A percentile compares a stretch with the other conserved stretches of the same genome.
These are phyloP conservation scores for Ophiostoma novo-ulmi DNA, from an alignment of 2,329 filamentous ascomycete species.

Conservation along the genomic window DNA sequence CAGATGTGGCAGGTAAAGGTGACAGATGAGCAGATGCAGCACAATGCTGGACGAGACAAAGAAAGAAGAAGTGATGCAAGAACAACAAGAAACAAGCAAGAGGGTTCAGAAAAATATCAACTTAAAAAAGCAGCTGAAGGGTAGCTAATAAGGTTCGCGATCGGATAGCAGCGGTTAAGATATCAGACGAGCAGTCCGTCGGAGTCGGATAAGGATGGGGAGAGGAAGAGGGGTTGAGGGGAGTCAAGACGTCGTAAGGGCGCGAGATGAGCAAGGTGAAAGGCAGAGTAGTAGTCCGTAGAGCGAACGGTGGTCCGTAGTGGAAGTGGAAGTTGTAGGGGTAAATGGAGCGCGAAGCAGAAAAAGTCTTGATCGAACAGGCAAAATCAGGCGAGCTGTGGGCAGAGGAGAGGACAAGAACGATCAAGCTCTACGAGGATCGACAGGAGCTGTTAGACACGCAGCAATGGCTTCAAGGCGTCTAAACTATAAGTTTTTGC, in stretches of 20 bases:
- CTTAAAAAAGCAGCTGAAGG: neutral
- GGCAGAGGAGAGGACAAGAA: neutral
- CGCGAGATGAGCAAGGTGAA: neutral
- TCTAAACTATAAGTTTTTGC: too few species aligned
- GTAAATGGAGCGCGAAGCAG: neutral
- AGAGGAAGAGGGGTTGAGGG: neutral
- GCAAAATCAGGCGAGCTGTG: neutral
- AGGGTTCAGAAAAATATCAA: neutral
- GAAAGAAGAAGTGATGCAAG: neutral
- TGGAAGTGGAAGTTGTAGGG: neutral
- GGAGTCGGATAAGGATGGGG: neutral
- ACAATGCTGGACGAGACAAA: neutral
- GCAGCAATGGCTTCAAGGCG: neutral
- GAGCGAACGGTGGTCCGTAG: neutral
- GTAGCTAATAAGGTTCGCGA: neutral
- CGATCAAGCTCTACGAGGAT: neutral
- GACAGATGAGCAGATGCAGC: neutral
- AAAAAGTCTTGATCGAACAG: neutral
- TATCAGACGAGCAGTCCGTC: neutral
- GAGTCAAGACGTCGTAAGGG: neutral
- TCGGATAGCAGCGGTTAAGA: neutral
- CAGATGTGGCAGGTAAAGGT: neutral
- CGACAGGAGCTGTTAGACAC: neutral
- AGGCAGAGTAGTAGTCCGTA: neutral
- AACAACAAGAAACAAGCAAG: neutral